Evolutionary conservation across 371 early-diverging fungal species (phyloP), one percentile per base, ranked within the genome.

Genomic region (Mortierella sp.): DNA sequence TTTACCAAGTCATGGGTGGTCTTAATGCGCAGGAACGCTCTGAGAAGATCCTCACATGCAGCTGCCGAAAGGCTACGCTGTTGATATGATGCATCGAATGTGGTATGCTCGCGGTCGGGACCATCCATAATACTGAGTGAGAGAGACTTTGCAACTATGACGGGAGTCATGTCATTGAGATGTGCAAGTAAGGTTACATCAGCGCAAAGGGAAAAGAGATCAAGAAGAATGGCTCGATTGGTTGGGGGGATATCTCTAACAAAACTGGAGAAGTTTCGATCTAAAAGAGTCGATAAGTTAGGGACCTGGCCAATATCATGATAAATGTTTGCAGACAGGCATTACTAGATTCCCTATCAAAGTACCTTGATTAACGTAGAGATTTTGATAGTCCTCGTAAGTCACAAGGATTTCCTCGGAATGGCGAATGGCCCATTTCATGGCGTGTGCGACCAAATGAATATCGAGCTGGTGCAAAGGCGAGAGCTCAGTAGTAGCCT

Each of bases 341-440:
- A 36, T 6, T 5, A 36, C 36, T 36, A 36, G 36, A 36, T 36
- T 36, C 6, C 36, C 36, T 36, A 36, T 36, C 36, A 36, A 36
- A 6, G 11, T 74, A 81, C 82, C 82, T 81, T 81, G 76, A 43
- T 81, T 59, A 36, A 81, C 24, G 36, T 76, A 81, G 3, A 76
- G 58, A 2, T 59, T 33, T 52, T 70, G 70, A 32, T 72, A 81
- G 64, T 81, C 82, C 10, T 69, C 82, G 32, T 81, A 76, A 19
- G 82, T 76, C 53, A 81, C 82, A 22, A 81, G 70, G 21, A 73
- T 81, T 19, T 76, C 66, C 24, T 81, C 82, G 1, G 82, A 76
- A 57, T 76, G 72, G 15, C 82, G 76, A 41, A 81, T 76, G n/a
- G 82, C 82, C 65, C 65, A 76, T 53, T 81, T 81, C 82, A 81